A percentile compares a stretch with the other conserved stretches of the same genome.
These are phyloP conservation scores for Venturia asperata DNA, from an alignment of 2,329 filamentous ascomycete genomes.

Conservation along the genomic window DNA sequence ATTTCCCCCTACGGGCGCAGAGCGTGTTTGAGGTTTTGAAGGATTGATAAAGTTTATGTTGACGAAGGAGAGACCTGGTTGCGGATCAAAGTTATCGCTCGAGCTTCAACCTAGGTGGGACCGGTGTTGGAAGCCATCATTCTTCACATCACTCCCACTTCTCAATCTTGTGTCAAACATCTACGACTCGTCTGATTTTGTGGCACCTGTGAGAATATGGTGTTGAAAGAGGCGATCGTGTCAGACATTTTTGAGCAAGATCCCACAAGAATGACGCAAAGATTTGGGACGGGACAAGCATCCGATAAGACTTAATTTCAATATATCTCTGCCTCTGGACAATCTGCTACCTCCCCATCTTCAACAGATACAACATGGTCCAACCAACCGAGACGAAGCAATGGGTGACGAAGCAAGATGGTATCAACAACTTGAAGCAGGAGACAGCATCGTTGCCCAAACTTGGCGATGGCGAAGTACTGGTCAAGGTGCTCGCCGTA, in stretches of 20 bases:
- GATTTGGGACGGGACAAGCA: conserved; percentile 2
- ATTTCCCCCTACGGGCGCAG: neutral
- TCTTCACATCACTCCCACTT: too few species aligned
- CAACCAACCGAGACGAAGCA: conserved; percentile 13
- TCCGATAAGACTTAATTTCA: neutral
- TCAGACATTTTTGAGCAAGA: neutral
- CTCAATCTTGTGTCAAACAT: too few species aligned
- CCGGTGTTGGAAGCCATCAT: neutral
- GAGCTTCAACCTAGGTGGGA: neutral
- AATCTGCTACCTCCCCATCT: neutral
- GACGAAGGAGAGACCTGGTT: neutral
- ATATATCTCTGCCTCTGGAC: neutral
- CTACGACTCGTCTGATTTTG: too few species aligned
- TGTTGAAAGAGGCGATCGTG: neutral
- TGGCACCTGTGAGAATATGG: too few species aligned
- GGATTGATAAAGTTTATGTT: neutral
- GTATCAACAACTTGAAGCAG: conserved; percentile 25
- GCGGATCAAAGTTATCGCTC: neutral
- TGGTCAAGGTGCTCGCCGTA: conserved; percentile 51
- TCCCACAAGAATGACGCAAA: conserved; percentile 1
- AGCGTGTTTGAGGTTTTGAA: neutral
- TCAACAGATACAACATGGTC: neutral
- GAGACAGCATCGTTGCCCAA: conserved; percentile 43
- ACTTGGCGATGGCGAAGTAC: conserved; percentile 62
- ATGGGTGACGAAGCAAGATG: conserved; percentile 25